Conservation (phyloP, 441 rosid genomes). For the Omphalea diandra region DNA sequence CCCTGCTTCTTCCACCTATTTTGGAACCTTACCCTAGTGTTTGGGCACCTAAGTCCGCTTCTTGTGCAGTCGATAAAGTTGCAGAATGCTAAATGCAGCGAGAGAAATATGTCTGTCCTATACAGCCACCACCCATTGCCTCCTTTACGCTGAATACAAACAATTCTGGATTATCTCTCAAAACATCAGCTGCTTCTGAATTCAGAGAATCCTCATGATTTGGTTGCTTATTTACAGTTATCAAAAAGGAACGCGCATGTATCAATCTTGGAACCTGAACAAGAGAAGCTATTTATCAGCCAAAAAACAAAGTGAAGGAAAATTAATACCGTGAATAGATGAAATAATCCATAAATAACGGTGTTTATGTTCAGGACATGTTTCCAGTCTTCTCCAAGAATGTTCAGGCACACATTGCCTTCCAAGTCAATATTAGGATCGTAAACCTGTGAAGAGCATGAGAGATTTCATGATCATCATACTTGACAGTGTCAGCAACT, state of each 20-base stretch:
- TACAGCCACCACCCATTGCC: neutral
- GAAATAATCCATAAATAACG: too few species aligned
- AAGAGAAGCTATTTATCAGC: too few species aligned
- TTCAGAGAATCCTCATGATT: conserved; percentile 69
- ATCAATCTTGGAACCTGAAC: too few species aligned
- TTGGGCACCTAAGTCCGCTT: too few species aligned
- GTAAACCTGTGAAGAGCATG: conserved; percentile 54
- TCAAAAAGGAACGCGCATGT: too few species aligned
- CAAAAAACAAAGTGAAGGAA: too few species aligned
- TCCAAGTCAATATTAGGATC: conserved; percentile 80
- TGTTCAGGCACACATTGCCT: conserved; percentile 82
- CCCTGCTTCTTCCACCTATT: too few species aligned
- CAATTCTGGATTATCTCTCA: conserved; percentile 38
- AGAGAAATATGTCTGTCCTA: neutral
- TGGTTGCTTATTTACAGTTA: too few species aligned
- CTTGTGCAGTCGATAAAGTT: neutral
- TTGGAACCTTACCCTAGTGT: neutral
- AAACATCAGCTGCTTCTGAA: conserved; percentile 63
- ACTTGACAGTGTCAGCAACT: neutral
- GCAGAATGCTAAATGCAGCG: neutral
- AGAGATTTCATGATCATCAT: neutral
- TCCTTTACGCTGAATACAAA: neutral
- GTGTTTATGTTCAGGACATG: too few species aligned
- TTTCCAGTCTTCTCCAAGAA: too few species aligned
- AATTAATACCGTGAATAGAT: too few species aligned